phyloP scores from a whole-genome alignment of 1,139 yeast genomes.

The Candida buenavistaensis region DNA sequence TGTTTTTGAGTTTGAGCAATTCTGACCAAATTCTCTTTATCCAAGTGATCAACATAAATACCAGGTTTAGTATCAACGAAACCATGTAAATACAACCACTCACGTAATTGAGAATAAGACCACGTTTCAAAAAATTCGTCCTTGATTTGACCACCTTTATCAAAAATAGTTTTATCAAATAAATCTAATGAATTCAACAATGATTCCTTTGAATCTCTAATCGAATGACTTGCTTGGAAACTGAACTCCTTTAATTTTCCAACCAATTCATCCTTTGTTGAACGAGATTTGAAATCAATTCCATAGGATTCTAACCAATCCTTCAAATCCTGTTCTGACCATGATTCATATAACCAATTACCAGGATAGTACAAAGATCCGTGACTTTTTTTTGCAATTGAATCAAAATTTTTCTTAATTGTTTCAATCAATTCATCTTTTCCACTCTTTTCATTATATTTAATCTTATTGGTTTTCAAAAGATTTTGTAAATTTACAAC shows the following conservation, averaged over 20 bases:
- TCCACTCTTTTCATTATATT: constrained; percentile 21
- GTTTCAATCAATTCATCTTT: constrained; percentile 35
- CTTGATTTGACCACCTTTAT: constrained; percentile 39
- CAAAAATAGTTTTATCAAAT: constrained; percentile 31
- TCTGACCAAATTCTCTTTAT: constrained; percentile 19
- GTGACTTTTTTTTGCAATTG: constrained; percentile 30
- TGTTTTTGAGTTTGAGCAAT: constrained; percentile 19
- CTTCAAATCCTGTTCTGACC: constrained; percentile 45
- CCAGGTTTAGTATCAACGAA: constrained; percentile 26
- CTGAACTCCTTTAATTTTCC: constrained; percentile 41
- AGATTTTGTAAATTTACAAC: constrained; percentile 31
- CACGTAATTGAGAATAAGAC: constrained; percentile 31
- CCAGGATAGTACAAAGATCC: constrained; percentile 52
- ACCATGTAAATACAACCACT: constrained; percentile 31
- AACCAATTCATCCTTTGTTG: constrained; percentile 43
- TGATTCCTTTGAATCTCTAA: constrained; percentile 35
- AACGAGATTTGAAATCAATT: constrained; percentile 37
- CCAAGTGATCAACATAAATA: constrained; percentile 19
- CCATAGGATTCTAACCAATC: constrained; percentile 49
- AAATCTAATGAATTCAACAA: constrained; percentile 41
- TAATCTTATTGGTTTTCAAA: constrained; percentile 32
- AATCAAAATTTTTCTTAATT: constrained; percentile 39
- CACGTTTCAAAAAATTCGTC: constrained; percentile 46
- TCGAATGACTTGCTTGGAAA: constrained; percentile 35
- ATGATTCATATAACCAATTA: constrained; percentile 46